A percentile compares a stretch with the other conserved stretches of the same genome.
Conservation (phyloP, 208 protist species). For the Wallacemonas rigidus region DNA sequence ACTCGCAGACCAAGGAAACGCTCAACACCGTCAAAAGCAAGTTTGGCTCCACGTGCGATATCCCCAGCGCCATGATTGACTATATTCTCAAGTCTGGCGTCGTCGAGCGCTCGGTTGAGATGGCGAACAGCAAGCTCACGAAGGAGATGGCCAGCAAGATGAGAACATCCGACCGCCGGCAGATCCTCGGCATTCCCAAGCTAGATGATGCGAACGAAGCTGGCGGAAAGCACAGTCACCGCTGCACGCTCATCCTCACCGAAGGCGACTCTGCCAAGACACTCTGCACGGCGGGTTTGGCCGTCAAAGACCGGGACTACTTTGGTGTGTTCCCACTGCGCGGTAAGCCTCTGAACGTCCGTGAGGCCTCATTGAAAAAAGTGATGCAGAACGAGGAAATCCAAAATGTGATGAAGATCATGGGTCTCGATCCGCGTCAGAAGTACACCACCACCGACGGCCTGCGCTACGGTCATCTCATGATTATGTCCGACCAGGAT, state of each 20-base stretch:
- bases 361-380: slow-evolving; percentile 95
- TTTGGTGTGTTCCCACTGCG: slow-evolving; percentile 99
- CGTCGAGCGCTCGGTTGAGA: slow-evolving; percentile 94
- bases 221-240: slow-evolving; percentile 90
- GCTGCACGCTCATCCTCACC: slow-evolving; percentile 99
- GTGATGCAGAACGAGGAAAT: slow-evolving; percentile 97
- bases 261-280: slow-evolving; percentile 99
- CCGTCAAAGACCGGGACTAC: slow-evolving; percentile 97
- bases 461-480: slow-evolving; percentile 99
- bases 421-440: slow-evolving; percentile 94
- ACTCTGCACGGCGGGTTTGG: slow-evolving; percentile 97
- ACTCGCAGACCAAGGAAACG: slow-evolving; percentile 99
- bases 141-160: slow-evolving; percentile 87
- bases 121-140: slow-evolving; percentile 96
- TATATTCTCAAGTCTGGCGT: slow-evolving; percentile 95
- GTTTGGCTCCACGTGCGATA: slow-evolving; percentile 97
- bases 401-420: slow-evolving; percentile 93
- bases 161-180: slow-evolving; percentile 63
- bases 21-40: slow-evolving; percentile 94
- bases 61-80: slow-evolving; percentile 95
- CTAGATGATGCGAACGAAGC: slow-evolving; percentile 99
- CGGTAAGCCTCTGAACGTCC: slow-evolving; percentile 99
- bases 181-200: slow-evolving; percentile 98
- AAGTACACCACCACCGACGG: slow-evolving; percentile 85
- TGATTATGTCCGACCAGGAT: slow-evolving; percentile 99